Base-by-base conservation (phyloP, 106 monocot species). In the Agapanthus africanus region DNA sequence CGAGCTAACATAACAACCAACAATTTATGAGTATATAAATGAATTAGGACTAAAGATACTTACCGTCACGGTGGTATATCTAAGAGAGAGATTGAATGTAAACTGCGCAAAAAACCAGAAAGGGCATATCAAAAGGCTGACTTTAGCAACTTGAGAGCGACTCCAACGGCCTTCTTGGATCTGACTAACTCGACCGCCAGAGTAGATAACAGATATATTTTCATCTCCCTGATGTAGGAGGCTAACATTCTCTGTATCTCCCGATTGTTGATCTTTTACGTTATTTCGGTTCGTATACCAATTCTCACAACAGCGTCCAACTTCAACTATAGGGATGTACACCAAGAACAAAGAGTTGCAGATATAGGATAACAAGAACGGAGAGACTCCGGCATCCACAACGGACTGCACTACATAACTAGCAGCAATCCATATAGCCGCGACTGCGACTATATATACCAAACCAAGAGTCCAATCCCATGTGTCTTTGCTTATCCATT, bases 91-190 rank as follows among this genome's bases (percentile, higher is more conserved):
- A 78, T 95, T 95, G 85, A 95, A 95, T 36, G 87, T 88, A 16
- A 95, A 82, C 65, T 95, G 94, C 2, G 94, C 94, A 18, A 91
- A 72, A 68, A 95, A 95, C 94, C 94, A 95, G 75, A 95, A 95
- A 27, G 94, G 94, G 54, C 90, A 90, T 50, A 95, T 81, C 75
- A 87, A 79, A 59, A 95, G 59, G 75, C 94, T 95, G 35, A 85
- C 85, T 85, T 79, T 84, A 3, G 90, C 90, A 30, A 95, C 75
- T 39, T 76, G 76, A 69, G 76, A 31, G 23, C 91, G 87, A 25
- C 80, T 79, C 94, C 94, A 95, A 8, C 75, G 76, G 40, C 79
- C 81, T 52, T 90, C 16, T 85, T 22, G 56, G 31, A 79, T 85
- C 85, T 21, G 80, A 56, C 40, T 7, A 7, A 7, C 8, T 41